phyloP scores from a whole-genome alignment of 768 basidiomycete species.

The Pholiota conissans region DNA sequence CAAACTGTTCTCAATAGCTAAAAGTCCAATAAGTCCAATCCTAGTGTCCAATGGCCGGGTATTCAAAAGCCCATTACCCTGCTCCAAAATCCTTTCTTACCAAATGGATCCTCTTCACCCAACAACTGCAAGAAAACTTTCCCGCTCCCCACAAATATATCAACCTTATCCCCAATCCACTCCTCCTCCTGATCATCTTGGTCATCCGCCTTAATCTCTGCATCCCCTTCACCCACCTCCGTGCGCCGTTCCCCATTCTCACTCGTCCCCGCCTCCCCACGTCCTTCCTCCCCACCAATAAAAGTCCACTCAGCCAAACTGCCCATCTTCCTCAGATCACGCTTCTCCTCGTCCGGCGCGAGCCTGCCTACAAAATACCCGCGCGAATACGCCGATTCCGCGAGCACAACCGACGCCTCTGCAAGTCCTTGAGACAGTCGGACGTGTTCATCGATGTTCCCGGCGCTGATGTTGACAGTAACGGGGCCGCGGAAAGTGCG shows the following conservation, averaged over 20 bases:
- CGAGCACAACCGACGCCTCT: neutral
- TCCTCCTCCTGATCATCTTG: conserved; percentile 12
- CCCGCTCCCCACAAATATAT: conserved; percentile 20
- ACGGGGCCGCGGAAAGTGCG: conserved; percentile 42
- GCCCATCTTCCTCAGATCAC: neutral
- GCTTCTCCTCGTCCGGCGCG: neutral
- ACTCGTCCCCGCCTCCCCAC: neutral
- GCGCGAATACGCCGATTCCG: conserved; percentile 3
- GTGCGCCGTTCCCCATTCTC: neutral
- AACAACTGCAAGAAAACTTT: conserved; percentile 21
- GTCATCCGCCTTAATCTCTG: neutral
- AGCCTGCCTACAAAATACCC: conserved; percentile 1
- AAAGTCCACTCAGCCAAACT: neutral
- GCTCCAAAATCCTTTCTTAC: conserved; percentile 19
- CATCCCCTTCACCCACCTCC: neutral
- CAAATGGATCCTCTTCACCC: conserved; percentile 22
- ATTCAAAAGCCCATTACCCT: neutral
- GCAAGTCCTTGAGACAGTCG: conserved; percentile 26
- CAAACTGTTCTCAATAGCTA: too few relatives aligned
- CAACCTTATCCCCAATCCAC: conserved; percentile 22
- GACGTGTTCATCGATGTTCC: conserved; percentile 37
- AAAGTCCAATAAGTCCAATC: too few relatives aligned
- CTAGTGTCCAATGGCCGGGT: too few relatives aligned
- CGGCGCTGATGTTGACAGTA: conserved; percentile 33
- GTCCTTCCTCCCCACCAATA: neutral